Evolutionary conservation across 2,329 filamentous ascomycete genomes (phyloP), one percentile per base, ranked within the genome.

Genomic region (Pseudogymnoascus sp.): DNA sequence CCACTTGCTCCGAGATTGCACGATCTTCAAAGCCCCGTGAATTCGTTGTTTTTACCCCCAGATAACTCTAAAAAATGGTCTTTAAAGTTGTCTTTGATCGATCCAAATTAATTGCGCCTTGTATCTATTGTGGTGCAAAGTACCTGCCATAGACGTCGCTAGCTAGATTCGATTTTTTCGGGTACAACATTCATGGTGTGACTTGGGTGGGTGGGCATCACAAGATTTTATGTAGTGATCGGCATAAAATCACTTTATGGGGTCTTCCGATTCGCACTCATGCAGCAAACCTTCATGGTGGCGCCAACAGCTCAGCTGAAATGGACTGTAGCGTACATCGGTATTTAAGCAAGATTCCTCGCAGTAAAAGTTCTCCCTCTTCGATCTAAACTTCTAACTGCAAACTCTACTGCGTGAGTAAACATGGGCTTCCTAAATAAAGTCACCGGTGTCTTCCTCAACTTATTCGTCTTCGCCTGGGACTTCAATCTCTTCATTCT

Each of bases 401-500:
- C 47, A 54, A 29, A 31, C 16, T 54, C 47, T 31, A 16, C 26
- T 31, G n/a, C 47, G 47, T 11, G 4, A 47, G 18, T 29, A 54
- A 54, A 11, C n/a, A 54, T 54, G 47, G 47, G 47, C 11, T 11
- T 54, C 47, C 47, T 54, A 2, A 7, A 16, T 31, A 54, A 54
- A 8, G 47, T 11, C 47, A 6, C 14, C 5, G 67, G 68, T 29
- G 40, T 62, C 12, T 70, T 77, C 62, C 69, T 75, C 64, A 72
- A 75, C 66, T 64, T 75, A 23, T 72, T 73, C 34, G 73, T 77
- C 61, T 71, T 77, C 45, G 66, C 68, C 45, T 77, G 75, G 74
- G 75, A 77, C 67, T 75, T 76, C 63, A 68, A 67, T 45, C 69
- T 77, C 57, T 75, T 75, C 63, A 63, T 76, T 59, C 69, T 75